Evolutionary conservation across 164 flowering plant genomes (phyloP).

Genomic region (Pachysandra terminalis): DNA sequence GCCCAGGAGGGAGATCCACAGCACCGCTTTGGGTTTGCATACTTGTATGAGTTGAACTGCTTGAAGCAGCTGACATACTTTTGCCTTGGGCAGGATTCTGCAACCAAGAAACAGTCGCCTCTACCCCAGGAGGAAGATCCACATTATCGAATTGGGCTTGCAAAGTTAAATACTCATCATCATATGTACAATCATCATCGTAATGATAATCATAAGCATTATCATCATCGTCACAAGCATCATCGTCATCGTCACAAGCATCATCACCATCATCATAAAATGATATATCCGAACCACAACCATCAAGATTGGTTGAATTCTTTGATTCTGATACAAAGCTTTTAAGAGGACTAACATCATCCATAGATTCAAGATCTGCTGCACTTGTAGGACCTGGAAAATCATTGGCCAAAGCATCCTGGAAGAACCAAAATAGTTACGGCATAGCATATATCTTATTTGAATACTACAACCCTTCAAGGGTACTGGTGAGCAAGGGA

Average conservation of each 20-base stretch:
- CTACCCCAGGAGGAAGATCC: conserved; percentile 61
- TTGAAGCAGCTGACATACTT: conserved; percentile 7
- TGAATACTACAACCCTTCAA: no score
- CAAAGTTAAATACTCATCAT: conserved; percentile 29
- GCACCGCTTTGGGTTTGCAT: conserved; percentile 42
- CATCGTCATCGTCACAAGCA: conserved; percentile 10
- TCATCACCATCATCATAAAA: conserved; percentile 12
- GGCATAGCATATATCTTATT: no score
- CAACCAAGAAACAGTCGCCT: conserved; percentile 46
- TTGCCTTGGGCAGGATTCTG: conserved; percentile 20
- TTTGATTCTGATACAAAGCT: neutral
- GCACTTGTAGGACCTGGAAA: neutral
- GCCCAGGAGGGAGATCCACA: conserved; percentile 46
- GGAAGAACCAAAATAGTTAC: neutral
- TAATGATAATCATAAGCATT: no score
- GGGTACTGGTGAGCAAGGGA: neutral
- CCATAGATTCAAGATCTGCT: neutral
- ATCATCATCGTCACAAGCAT: conserved; percentile 8
- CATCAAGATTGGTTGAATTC: neutral
- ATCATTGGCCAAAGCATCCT: neutral
- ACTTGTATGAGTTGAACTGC: conserved; percentile 14
- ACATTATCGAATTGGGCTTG: conserved; percentile 54
- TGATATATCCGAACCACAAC: neutral
- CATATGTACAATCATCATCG: conserved; percentile 16
- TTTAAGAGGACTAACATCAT: neutral